A percentile compares a stretch with the other conserved stretches of the same genome.
These are phyloP conservation scores for Backusella psychrophila DNA, from an alignment of 192 early-diverging fungal genomes.

Conservation along the genomic window DNA sequence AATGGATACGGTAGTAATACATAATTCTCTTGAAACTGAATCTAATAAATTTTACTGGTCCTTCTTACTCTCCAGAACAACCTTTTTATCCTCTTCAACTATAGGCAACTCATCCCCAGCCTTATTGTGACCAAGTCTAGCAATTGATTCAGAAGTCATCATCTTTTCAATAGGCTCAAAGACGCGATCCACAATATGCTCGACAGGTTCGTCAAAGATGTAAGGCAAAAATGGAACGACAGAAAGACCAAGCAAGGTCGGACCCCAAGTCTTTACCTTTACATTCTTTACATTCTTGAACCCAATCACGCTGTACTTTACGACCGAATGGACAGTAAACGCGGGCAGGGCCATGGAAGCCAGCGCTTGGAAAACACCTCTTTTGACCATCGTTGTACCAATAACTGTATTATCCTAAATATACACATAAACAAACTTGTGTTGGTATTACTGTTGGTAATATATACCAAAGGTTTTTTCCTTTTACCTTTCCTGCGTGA, in stretches of 20 bases:
- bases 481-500: slow-evolving; percentile 40
- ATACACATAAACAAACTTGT: not conserved
- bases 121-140: slow-evolving; percentile 20
- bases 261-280: slow-evolving; percentile 52
- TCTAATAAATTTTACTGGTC: not conserved
- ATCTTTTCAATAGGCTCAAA: slow-evolving; percentile 51
- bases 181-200: slow-evolving; percentile 52
- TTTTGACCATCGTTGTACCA: slow-evolving; percentile 48
- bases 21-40: not conserved
- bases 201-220: slow-evolving; percentile 65
- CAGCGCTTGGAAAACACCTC: slow-evolving; percentile 61
- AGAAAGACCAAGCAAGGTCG: slow-evolving; percentile 56
- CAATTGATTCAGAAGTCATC: slow-evolving; percentile 20
- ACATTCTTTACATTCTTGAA: slow-evolving; percentile 34
- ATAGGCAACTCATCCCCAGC: not conserved
- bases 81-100: not conserved
- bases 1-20: not conserved
- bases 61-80: not conserved
- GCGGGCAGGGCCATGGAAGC: slow-evolving; percentile 60
- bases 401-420: slow-evolving; percentile 36
- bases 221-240: slow-evolving; percentile 60
- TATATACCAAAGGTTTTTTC: not conserved
- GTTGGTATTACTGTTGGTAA: not conserved
- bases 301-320: slow-evolving; percentile 53
- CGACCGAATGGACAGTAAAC: slow-evolving; percentile 64